Evolutionary conservation across 768 basidiomycete genomes (phyloP).

Genomic region (Suillus brevipes): DNA sequence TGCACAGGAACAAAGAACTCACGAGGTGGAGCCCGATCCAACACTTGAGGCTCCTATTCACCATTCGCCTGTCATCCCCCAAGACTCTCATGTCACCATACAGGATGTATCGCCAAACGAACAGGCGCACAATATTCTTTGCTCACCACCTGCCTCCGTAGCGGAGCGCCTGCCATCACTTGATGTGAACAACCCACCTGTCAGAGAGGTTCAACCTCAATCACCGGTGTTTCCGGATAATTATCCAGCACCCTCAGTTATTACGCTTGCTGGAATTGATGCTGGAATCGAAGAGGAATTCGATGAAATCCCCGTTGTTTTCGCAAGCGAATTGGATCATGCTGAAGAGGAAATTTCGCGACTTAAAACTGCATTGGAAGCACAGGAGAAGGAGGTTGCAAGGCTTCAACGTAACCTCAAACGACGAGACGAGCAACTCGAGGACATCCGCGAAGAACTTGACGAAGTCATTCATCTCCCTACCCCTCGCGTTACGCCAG

Average conservation of each 20-base stretch:
- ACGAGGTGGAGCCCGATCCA: not conserved
- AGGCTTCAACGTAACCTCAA: constrained; percentile 7
- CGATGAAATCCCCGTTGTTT: constrained; percentile 2
- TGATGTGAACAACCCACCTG: not conserved
- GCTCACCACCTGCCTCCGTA: not conserved
- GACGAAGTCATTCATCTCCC: constrained; percentile 5
- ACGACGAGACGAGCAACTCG: constrained; percentile 6
- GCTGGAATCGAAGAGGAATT: not conserved
- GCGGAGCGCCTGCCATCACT: not conserved
- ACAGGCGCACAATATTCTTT: not conserved
- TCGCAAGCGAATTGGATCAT: constrained; percentile 1
- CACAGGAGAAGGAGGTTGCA: constrained; percentile 10
- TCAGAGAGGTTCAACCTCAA: not conserved
- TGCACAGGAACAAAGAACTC: not conserved
- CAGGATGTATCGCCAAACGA: not conserved
- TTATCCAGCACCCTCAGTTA: not conserved
- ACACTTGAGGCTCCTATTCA: not conserved
- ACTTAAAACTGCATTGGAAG: not conserved
- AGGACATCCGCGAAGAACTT: constrained; percentile 3
- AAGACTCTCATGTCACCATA: not conserved
- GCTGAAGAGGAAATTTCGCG: constrained; percentile 7
- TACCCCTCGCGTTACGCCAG: not conserved
- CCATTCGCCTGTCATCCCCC: not conserved
- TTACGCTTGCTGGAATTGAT: not conserved
- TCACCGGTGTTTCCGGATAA: not conserved